A percentile compares a stretch with the other conserved stretches of the same genome.
Evolutionary conservation across 176 grass and related monocot genomes (phyloP).

Genomic region (Calamus simplicifolius): DNA sequence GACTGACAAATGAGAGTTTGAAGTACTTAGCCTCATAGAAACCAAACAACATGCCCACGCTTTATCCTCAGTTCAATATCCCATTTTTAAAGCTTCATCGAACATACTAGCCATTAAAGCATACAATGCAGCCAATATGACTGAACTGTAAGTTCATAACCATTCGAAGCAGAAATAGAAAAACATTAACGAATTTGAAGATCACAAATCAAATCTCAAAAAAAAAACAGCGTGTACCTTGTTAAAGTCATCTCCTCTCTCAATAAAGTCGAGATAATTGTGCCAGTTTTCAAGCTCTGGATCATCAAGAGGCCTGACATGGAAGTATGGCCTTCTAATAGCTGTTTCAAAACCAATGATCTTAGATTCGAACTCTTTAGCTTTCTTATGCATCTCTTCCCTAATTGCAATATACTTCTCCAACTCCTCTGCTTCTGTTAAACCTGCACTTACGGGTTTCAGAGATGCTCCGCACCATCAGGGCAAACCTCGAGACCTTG

Average conservation of each 20-base stretch:
- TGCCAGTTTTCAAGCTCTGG: constrained; percentile 99
- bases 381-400: constrained; percentile 95
- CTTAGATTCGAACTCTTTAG: constrained; percentile 96
- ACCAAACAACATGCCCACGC: constrained; percentile 89
- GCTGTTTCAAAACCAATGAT: constrained; percentile 86
- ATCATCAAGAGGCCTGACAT: constrained; percentile 93
- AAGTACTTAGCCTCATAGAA: constrained; percentile 99
- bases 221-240: constrained; percentile 56
- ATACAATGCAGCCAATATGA: constrained; percentile 88
- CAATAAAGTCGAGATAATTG: constrained; percentile 88
- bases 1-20: constrained; percentile 99
- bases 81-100: constrained; percentile 90
- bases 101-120: constrained; percentile 86
- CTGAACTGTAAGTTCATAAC: constrained; percentile 83
- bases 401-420: constrained; percentile 74
- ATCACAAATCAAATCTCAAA: constrained; percentile 11
- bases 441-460: constrained; percentile 40
- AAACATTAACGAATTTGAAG: constrained; percentile 41
- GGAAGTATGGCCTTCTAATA: constrained; percentile 99
- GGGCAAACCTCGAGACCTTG: constrained; percentile 24
- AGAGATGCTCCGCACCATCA: constrained; percentile 42
- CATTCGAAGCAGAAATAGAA: constrained; percentile 41
- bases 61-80: constrained; percentile 96
- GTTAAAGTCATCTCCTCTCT: constrained; percentile 90
- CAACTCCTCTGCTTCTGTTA: constrained; percentile 61